These are phyloP conservation scores for Boletus vermiculosoides DNA, from an alignment of 768 basidiomycete genomes.

Conservation along the genomic window DNA sequence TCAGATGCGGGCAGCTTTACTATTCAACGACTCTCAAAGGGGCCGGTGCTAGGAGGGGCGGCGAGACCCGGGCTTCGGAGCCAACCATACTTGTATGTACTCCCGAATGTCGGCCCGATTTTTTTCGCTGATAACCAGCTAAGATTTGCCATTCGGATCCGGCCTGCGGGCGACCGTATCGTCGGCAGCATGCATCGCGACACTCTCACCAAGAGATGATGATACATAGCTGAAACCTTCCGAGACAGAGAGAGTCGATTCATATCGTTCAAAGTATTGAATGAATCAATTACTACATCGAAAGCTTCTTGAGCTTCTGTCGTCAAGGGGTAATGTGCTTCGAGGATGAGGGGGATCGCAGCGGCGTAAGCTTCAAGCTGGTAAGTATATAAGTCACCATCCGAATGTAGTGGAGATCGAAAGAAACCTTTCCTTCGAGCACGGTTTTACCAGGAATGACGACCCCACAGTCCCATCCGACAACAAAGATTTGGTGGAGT, in stretches of 20 bases:
- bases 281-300: neutral
- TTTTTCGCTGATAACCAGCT: neutral
- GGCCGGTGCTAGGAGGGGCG: neutral
- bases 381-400: neutral
- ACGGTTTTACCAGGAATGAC: neutral
- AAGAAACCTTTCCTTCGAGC: neutral
- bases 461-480: neutral
- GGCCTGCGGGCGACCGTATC: neutral
- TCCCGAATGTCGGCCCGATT: neutral
- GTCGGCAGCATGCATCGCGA: neutral
- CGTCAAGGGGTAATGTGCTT: neutral
- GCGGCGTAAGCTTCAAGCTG: neutral
- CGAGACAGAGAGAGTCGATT: neutral
- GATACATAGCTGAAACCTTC: neutral
- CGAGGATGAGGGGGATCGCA: neutral
- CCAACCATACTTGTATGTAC: neutral
- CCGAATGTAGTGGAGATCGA: neutral
- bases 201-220: neutral
- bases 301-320: neutral
- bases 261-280: neutral
- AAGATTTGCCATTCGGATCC: neutral
- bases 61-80: neutral
- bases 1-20: neutral
- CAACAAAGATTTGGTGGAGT: conserved; percentile 8
- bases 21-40: neutral